phyloP scores from a whole-genome alignment of 2,329 filamentous ascomycete species.

The Sordariomycetes sp. region DNA sequence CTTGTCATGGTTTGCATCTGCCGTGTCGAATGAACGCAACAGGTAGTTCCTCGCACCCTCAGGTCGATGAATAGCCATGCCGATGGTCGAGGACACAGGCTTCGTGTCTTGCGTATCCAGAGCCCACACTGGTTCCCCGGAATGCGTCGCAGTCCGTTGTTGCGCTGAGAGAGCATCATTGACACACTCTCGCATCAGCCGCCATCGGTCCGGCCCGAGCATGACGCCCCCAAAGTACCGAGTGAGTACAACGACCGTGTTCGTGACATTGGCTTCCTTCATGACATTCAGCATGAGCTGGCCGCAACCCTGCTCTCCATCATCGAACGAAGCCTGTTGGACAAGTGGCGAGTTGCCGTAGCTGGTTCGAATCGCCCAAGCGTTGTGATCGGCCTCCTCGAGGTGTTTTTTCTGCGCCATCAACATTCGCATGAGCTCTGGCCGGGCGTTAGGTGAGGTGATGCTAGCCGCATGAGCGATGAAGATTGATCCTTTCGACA shows the following conservation, averaged over 20 bases:
- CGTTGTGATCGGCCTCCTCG: constrained; percentile 48
- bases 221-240: constrained; percentile 55
- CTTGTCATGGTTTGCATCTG: constrained; percentile 24
- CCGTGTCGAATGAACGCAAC: constrained; percentile 42
- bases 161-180: constrained; percentile 43
- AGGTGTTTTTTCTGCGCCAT: constrained; percentile 38
- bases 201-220: constrained; percentile 53
- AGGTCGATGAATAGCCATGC: constrained; percentile 66
- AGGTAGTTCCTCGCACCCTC: constrained; percentile 56
- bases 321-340: constrained; percentile 45
- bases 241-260: constrained; percentile 48
- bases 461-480: constrained; percentile 38
- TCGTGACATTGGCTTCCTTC: constrained; percentile 37
- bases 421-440: constrained; percentile 34
- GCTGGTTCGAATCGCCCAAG: constrained; percentile 35
- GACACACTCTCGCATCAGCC: constrained; percentile 50
- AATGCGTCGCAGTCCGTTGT: constrained; percentile 23
- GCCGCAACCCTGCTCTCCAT: constrained; percentile 53
- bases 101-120: constrained; percentile 40
- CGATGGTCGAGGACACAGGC: constrained; percentile 26
- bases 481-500: constrained; percentile 46
- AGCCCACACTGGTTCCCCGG: constrained; percentile 51
- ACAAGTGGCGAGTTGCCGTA: constrained; percentile 27
- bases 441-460: constrained; percentile 29
- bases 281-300: constrained; percentile 45